Base-by-base conservation (phyloP, 2,329 filamentous ascomycete genomes). In the Colletotrichum tamarilloi region DNA sequence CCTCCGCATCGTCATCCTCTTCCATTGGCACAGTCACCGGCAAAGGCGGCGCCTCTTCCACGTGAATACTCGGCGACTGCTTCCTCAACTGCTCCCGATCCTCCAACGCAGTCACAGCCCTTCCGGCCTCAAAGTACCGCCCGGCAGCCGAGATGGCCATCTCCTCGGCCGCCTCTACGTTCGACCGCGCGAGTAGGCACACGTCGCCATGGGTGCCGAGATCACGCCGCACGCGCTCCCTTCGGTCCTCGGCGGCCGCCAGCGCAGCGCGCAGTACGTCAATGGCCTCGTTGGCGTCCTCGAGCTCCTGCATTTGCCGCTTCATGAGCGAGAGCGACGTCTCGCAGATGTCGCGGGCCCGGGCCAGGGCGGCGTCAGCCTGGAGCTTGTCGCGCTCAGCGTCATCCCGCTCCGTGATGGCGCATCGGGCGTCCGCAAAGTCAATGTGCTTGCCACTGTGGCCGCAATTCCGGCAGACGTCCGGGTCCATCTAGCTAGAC, bases 231-330 rank as follows among this genome's bases (percentile, higher is more conserved):
- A 73, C 16, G 32, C 70, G 53, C 42, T 73, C 70, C 16, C 70
- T 56, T 7, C 70, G 66, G 16, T 70, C 70, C 42, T 73, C 70
- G 0, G 70, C 67, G 4, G 70, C 70, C 3, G 70, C 53, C 22
- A 73, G 55, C 1, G 70, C 59, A 1, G 26, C 24, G 4, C 59
- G 16, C 3, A 73, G 70, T 9, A 67, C 14, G 8, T 65, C 70
- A 55, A 73, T 70, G 60, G 70, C 55, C 14, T 42, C 56, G 60
- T 73, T 73, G 60, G 67, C 67, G 60, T 73, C 66, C 66, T 73
- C 70, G 60, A 73, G 60, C 67, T 73, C 70, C 59, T 70, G 66
- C 67, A 73, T 73, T 35, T 73, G 70, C n/a, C 70, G 59, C 70
- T 70, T 73, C 70, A 70, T 70, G 30, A 73, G 67, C 1, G 42